Evolutionary conservation across 1,139 yeast genomes (phyloP), one percentile per base, ranked within the genome.

Genomic region (Taphrina populina): DNA sequence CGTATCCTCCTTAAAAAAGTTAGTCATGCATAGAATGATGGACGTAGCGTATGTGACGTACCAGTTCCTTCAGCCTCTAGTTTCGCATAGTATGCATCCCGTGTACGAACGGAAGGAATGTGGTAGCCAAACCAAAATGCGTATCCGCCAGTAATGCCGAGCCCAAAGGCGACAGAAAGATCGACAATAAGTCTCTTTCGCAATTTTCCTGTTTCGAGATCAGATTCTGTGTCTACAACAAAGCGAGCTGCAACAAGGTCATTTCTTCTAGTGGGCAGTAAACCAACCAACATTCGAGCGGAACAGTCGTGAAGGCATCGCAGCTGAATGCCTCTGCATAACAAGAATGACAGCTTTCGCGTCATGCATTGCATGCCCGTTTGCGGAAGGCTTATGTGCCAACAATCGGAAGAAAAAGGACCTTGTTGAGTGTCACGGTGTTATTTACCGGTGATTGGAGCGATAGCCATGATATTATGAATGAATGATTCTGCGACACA

Each of bases 71-170:
- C 56, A 19, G 56, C 51, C 27, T 52, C 57, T 11, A 57, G 57
- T 37, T 58, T 58, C 13, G 47, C 54, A 27, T 58, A 58, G 39
- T 39, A 58, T 15, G 54, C 57, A 17, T 58, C 60, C 17, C 60
- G 52, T 35, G 52, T 46, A n/a, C 55, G 60, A 10, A 52, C 44
- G 20, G 60, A 47, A 5, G 60, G 60, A 32, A 58, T 53, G 33
- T 58, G 60, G 41, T 55, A 58, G 15, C 58, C 60, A 24, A 33
- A 52, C 60, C 60, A 58, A 45, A 53, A 58, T 1, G 46, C 52
- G 46, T 46, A 58, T 8, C 58, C 59, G 15, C 57, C 55, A 24
- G 44, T 41, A 23, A 58, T 44, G 2, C 60, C 60, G 2, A 58
- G 49, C 19, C 57, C 54, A 10, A 58, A 39, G 11, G 58, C 53